A percentile compares a stretch with the other conserved stretches of the same genome.
These are phyloP conservation scores for Paraconiothyrium sp. DNA, from an alignment of 2,329 filamentous ascomycete species.

Conservation along the genomic window DNA sequence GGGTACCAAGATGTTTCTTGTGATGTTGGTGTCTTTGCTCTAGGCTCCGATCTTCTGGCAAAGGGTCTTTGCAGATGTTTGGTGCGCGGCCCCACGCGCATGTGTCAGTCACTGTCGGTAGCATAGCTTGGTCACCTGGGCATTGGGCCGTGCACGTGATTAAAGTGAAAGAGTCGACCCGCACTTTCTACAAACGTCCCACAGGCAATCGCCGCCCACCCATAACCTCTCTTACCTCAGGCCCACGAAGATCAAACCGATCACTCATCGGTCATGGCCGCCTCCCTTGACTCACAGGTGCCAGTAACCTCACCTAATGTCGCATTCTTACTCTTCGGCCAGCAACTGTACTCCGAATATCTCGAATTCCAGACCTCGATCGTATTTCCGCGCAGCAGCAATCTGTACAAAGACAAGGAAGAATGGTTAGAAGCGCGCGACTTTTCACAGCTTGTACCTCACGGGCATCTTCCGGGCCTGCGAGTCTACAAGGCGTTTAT, in stretches of 20 bases:
- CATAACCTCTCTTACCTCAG: background rate
- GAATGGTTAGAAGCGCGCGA: background rate
- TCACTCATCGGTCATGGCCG: background rate
- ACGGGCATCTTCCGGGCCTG: background rate
- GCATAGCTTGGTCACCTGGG: background rate
- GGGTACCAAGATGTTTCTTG: too few relatives aligned
- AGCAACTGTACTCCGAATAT: constrained; percentile 1
- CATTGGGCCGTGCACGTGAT: background rate
- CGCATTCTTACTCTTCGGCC: constrained; percentile 5
- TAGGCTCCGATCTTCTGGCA: background rate
- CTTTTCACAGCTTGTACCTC: background rate
- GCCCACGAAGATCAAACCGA: background rate
- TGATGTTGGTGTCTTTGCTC: background rate
- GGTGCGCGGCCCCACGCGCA: background rate
- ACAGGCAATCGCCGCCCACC: background rate
- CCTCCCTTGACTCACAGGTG: background rate
- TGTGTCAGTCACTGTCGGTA: background rate
- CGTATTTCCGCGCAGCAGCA: background rate
- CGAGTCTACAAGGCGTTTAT: constrained; percentile 1
- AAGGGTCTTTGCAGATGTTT: background rate
- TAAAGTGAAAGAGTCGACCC: background rate
- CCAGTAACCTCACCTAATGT: background rate
- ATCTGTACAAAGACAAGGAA: background rate
- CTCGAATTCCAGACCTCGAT: background rate
- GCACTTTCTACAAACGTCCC: background rate